Evolutionary conservation across 2,329 filamentous ascomycete genomes (phyloP).

Genomic region (Mollisia scopiformis): DNA sequence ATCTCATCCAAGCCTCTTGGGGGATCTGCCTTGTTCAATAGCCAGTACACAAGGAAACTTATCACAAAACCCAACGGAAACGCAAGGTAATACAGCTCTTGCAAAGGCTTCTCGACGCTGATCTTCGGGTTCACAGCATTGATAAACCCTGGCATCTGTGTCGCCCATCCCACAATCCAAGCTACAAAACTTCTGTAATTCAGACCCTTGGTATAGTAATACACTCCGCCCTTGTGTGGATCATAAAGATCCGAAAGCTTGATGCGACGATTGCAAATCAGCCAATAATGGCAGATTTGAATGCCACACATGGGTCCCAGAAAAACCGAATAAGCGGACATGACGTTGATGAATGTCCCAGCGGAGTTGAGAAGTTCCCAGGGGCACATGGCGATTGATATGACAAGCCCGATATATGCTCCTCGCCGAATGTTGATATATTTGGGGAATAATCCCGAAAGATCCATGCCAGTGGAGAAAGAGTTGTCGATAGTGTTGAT

Average conservation of each 20-base stretch:
- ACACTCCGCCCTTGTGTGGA: conserved; percentile 40
- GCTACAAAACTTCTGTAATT: conserved; percentile 46
- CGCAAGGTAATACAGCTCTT: conserved; percentile 45
- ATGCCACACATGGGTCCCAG: conserved; percentile 50
- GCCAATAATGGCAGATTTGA: conserved; percentile 59
- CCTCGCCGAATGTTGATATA: conserved; percentile 61
- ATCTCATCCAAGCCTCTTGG: conserved; percentile 35
- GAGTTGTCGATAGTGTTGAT: conserved; percentile 51
- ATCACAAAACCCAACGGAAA: conserved; percentile 45
- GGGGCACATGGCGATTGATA: conserved; percentile 49
- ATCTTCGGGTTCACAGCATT: conserved; percentile 24
- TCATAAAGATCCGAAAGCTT: conserved; percentile 48
- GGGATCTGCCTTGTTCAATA: conserved; percentile 37
- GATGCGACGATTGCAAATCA: conserved; percentile 45
- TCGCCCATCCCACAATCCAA: conserved; percentile 41
- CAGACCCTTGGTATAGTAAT: conserved; percentile 46
- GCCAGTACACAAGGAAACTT: conserved; percentile 39
- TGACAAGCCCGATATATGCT: conserved; percentile 48
- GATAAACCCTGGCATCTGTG: conserved; percentile 37
- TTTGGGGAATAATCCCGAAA: conserved; percentile 53
- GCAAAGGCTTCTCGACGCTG: conserved; percentile 37
- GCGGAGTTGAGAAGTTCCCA: conserved; percentile 53
- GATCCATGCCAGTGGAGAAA: conserved; percentile 56
- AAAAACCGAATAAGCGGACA: conserved; percentile 49
- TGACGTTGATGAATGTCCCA: conserved; percentile 48